A percentile compares a stretch with the other conserved stretches of the same genome.
Conservation (phyloP, 176 grass and related monocot genomes). For the Luzula sylvatica region DNA sequence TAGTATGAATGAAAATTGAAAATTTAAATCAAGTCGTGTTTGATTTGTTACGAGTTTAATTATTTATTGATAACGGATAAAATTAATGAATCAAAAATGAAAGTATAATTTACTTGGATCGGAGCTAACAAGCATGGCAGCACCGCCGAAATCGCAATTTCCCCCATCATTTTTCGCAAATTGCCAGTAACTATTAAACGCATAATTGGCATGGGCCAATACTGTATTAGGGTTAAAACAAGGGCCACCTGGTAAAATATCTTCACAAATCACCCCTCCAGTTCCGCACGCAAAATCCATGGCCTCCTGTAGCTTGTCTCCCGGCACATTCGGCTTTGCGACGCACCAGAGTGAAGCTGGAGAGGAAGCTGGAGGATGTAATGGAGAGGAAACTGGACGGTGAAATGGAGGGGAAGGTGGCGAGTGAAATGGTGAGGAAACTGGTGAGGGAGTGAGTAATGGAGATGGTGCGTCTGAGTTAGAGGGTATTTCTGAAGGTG, state of each 20-base stretch:
- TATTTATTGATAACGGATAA: too few relatives aligned
- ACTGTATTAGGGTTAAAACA: slow-evolving; percentile 33
- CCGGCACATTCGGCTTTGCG: slow-evolving; percentile 19
- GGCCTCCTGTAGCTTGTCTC: slow-evolving; percentile 24
- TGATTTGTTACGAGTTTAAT: too few relatives aligned
- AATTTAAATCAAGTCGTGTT: too few relatives aligned
- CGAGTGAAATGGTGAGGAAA: background rate
- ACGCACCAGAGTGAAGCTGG: slow-evolving; percentile 22
- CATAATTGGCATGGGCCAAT: slow-evolving; percentile 22
- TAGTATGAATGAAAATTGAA: background rate
- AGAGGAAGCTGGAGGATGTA: background rate
- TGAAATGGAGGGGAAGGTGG: background rate
- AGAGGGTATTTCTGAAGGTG: slow-evolving; percentile 17
- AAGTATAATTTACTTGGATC: slow-evolving; percentile 30
- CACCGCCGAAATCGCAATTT: slow-evolving; percentile 29
- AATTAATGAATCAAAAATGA: background rate
- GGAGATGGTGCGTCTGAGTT: background rate
- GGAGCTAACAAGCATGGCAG: slow-evolving; percentile 19
- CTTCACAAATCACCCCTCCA: slow-evolving; percentile 25
- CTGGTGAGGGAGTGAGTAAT: background rate
- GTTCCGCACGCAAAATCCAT: slow-evolving; percentile 37
- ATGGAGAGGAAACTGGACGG: background rate
- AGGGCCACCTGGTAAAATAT: slow-evolving; percentile 19
- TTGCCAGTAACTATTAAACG: slow-evolving; percentile 40
- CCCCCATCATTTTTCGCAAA: slow-evolving; percentile 15